A percentile compares a stretch with the other conserved stretches of the same genome.
These are phyloP conservation scores for Paecilomyces variotii DNA, from an alignment of 2,329 filamentous ascomycete genomes.

Conservation along the genomic window DNA sequence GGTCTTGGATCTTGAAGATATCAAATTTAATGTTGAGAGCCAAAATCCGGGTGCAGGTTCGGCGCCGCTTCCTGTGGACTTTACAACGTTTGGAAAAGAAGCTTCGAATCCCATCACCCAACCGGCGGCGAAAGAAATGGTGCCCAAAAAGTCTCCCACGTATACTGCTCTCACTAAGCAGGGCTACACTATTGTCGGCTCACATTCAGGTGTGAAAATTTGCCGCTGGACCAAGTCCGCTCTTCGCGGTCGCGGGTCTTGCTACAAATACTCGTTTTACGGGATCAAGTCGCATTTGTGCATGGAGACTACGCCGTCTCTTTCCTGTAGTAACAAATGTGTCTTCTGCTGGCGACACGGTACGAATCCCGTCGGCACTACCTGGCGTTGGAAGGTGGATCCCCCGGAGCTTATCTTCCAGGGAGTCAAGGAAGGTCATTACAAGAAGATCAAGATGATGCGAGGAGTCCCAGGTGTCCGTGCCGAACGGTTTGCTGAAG, in stretches of 20 bases:
- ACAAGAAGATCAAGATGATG: slow-evolving; percentile 97
- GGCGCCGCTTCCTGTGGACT: slow-evolving; percentile 67
- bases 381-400: slow-evolving; percentile 94
- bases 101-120: slow-evolving; percentile 26
- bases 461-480: slow-evolving; percentile 87
- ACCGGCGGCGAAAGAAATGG: slow-evolving; percentile 73
- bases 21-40: slow-evolving; percentile 43
- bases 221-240: slow-evolving; percentile 98
- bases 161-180: slow-evolving; percentile 88
- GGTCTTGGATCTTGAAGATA: slow-evolving; percentile 76
- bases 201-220: slow-evolving; percentile 93
- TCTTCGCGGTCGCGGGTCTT: slow-evolving; percentile 83
- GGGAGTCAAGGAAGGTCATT: slow-evolving; percentile 85
- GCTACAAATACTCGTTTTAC: slow-evolving; percentile 98
- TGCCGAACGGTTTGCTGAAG: slow-evolving; percentile 84
- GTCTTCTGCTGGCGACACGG: slow-evolving; percentile 99
- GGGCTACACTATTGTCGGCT: slow-evolving; percentile 90
- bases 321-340: slow-evolving; percentile 96
- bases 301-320: slow-evolving; percentile 94
- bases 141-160: slow-evolving; percentile 81
- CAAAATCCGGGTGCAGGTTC: slow-evolving; percentile 6
- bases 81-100: slow-evolving; percentile 52
- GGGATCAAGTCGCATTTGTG: slow-evolving; percentile 93
- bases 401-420: slow-evolving; percentile 82
- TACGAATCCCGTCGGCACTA: slow-evolving; percentile 93